phyloP scores from a whole-genome alignment of 2,329 filamentous ascomycete genomes.

The Talaromyces sp. region DNA sequence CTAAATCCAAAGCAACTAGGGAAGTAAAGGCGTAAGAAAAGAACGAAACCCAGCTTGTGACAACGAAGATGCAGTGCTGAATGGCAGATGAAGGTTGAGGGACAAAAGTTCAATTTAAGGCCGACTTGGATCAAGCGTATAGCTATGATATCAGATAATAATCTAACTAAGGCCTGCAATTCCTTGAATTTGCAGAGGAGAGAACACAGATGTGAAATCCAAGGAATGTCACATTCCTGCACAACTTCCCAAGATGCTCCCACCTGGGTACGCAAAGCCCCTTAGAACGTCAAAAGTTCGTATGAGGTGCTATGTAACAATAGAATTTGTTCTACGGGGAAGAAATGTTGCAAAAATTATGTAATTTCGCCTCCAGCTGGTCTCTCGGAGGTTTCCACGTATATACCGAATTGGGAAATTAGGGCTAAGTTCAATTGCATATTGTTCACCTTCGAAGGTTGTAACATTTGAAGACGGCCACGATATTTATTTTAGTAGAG shows the following conservation, averaged over 20 bases:
- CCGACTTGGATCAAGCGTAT: background rate
- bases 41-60: background rate
- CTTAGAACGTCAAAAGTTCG: background rate
- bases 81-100: background rate
- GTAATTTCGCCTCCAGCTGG: background rate
- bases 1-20: background rate
- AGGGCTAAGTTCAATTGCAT: background rate
- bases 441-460: too few species aligned
- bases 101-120: background rate
- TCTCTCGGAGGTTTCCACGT: background rate
- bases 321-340: background rate
- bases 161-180: background rate
- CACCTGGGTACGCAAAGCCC: background rate
- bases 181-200: background rate
- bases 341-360: background rate
- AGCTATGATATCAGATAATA: background rate
- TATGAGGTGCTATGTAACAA: too few species aligned
- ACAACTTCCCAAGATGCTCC: background rate
- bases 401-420: background rate
- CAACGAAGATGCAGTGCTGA: background rate
- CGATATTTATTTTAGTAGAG: background rate
- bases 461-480: background rate
- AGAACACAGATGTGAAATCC: background rate
- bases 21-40: background rate
- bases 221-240: constrained; percentile 10